A percentile compares a stretch with the other conserved stretches of the same genome.
These are phyloP conservation scores for Alternaria panax DNA, from an alignment of 2,329 filamentous ascomycete species.

Conservation along the genomic window DNA sequence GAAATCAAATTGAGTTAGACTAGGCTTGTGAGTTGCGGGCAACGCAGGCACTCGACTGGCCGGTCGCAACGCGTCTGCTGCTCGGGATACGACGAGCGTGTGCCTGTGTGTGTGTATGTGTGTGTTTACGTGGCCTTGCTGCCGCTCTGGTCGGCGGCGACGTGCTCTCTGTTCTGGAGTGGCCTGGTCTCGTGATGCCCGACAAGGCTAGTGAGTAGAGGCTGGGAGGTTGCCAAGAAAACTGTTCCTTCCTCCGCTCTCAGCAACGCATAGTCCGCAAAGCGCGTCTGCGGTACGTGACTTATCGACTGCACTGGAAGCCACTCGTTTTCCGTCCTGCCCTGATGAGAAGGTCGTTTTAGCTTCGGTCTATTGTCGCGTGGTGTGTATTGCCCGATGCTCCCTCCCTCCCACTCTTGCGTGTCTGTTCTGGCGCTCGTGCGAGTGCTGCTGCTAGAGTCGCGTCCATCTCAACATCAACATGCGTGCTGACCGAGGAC, in stretches of 20 bases:
- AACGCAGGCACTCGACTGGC: constrained; percentile 49
- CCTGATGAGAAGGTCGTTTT: constrained; percentile 39
- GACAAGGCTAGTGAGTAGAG: constrained; percentile 20
- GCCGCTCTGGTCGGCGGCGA: background rate
- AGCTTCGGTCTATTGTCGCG: constrained; percentile 34
- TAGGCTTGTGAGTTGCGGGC: constrained; percentile 45
- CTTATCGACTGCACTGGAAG: constrained; percentile 39
- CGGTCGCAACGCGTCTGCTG: constrained; percentile 33
- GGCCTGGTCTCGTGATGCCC: constrained; percentile 22
- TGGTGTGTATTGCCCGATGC: constrained; percentile 29
- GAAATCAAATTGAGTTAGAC: constrained; percentile 44
- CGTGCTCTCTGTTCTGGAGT: constrained; percentile 21
- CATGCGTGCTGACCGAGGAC: constrained; percentile 37
- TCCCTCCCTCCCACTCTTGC: constrained; percentile 18
- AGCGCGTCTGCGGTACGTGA: constrained; percentile 44
- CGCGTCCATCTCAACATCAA: constrained; percentile 42
- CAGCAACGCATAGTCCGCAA: constrained; percentile 47
- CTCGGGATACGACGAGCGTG: constrained; percentile 10
- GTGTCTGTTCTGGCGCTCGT: constrained; percentile 24
- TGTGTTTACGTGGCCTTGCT: constrained; percentile 3
- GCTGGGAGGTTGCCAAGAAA: constrained; percentile 16
- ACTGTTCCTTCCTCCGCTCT: constrained; percentile 27
- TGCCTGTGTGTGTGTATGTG: background rate
- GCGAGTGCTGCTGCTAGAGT: constrained; percentile 27
- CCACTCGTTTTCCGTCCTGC: constrained; percentile 33